Evolutionary conservation across 2,329 filamentous ascomycete genomes (phyloP).

Genomic region (Davidsoniella virescens): DNA sequence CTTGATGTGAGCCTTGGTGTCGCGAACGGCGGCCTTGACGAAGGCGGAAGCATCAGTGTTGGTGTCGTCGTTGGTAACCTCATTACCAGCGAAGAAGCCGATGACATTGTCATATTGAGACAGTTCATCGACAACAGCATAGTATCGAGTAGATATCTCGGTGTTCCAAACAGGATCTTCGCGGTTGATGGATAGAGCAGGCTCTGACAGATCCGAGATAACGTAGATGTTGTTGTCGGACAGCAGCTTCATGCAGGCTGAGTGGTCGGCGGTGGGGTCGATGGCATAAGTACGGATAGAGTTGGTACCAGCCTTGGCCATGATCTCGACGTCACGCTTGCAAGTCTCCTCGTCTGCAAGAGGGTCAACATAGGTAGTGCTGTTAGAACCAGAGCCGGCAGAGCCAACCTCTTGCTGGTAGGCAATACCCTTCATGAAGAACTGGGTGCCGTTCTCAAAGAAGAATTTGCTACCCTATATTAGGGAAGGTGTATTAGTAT

Average conservation of each 20-base stretch:
- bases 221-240: constrained; percentile 85
- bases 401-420: constrained; percentile 71
- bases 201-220: constrained; percentile 77
- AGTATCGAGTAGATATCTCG: constrained; percentile 66
- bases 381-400: constrained; percentile 30
- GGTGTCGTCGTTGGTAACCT: constrained; percentile 77
- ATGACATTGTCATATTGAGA: constrained; percentile 77
- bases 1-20: constrained; percentile 90
- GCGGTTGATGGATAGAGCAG: constrained; percentile 70
- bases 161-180: constrained; percentile 64
- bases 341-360: constrained; percentile 57
- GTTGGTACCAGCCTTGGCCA: constrained; percentile 71
- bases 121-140: constrained; percentile 64
- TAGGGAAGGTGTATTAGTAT: constrained; percentile 4
- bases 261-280: constrained; percentile 63
- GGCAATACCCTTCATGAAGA: constrained; percentile 81
- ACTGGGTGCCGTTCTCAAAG: constrained; percentile 53
- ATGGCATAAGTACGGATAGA: constrained; percentile 90
- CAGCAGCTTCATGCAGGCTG: constrained; percentile 68
- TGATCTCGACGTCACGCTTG: constrained; percentile 69
- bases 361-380: constrained; percentile 58
- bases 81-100: constrained; percentile 97
- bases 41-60: constrained; percentile 85
- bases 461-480: constrained; percentile 69
- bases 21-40: constrained; percentile 94